Base-by-base conservation (phyloP, 2,329 filamentous ascomycete species). In the Hypoxylon sp. region DNA sequence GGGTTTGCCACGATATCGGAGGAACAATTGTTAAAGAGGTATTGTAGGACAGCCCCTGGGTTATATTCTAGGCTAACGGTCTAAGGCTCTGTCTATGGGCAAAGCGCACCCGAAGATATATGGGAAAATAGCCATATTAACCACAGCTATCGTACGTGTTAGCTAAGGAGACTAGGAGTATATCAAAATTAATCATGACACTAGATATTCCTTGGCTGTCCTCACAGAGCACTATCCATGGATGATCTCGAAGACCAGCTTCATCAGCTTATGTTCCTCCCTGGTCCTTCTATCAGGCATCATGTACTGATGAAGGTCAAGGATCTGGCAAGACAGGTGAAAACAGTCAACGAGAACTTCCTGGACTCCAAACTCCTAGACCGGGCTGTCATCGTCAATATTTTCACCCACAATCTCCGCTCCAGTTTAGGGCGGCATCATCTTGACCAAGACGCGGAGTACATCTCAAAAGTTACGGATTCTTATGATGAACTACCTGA, bases 1-100 rank as follows among this genome's bases (percentile, higher is more conserved):
- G 65, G 65, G 65, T 68, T 19, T 68, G 65, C 17, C 62, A 65
- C 22, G 65, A 68, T 42, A 26, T 68, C 6, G 65, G 65, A 50
- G 65, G 65, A 5, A 55, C 22, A 10, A 68, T 68, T 14, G 61
- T 68, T 22, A 68, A 68, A 35, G 47, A 59, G 62, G 62, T 65
- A 65, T 54, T 11, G 47, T 24, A 13, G 13, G 39, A 44, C 8
- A n/a, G 39, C 39, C 8, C 33, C 6, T 19, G 1, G 13, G 4
- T 33, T 17, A 33, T 31, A 5, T 6, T n/a, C 6, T 11, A 3
- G 4, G 13, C 17, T 62, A 48, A 62, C 50, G 17, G 6, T n/a
- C 19, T 8, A 24, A 67, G 53, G 63, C 63, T 22, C 63, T 67
- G 5, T 48, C 26, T 2, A 19, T 44, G 0, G 63, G 57, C 26